These are phyloP conservation scores for Veloboletus limbatus DNA, from an alignment of 1,284 basidiomycete species.

Conservation along the genomic window DNA sequence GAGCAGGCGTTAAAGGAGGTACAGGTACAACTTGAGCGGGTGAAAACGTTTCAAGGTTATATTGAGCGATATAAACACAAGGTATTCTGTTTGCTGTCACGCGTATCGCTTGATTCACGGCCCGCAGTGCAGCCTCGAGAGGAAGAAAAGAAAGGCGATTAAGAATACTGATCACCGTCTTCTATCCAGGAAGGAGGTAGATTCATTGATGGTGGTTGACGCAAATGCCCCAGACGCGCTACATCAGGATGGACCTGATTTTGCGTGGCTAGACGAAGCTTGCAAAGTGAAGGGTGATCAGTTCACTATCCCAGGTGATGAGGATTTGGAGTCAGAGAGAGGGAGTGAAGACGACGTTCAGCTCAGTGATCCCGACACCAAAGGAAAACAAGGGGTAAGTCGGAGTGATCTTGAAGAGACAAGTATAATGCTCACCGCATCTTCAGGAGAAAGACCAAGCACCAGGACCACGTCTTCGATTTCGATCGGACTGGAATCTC, in stretches of 20 bases:
- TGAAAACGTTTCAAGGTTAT: slow-evolving; percentile 22
- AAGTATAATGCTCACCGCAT: slow-evolving; percentile 1
- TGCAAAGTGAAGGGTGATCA: slow-evolving; percentile 29
- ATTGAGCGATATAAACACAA: slow-evolving; percentile 20
- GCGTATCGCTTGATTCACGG: slow-evolving; percentile 2
- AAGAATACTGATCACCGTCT: slow-evolving; percentile 10
- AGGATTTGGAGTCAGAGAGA: slow-evolving; percentile 11
- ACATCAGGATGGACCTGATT: slow-evolving; percentile 12
- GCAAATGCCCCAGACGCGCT: slow-evolving; percentile 26
- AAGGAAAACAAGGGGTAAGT: slow-evolving; percentile 15
- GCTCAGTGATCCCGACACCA: not conserved
- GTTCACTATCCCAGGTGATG: slow-evolving; percentile 18
- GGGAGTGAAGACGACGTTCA: slow-evolving; percentile 22
- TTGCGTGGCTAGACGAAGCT: slow-evolving; percentile 31
- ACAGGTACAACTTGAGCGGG: slow-evolving; percentile 18
- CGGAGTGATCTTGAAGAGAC: not conserved
- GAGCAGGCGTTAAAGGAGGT: slow-evolving; percentile 19
- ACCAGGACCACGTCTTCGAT: slow-evolving; percentile 12
- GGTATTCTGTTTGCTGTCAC: slow-evolving; percentile 2
- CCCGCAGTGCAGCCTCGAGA: slow-evolving; percentile 24
- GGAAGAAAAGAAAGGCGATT: slow-evolving; percentile 30
- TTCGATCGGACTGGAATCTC: slow-evolving; percentile 28
- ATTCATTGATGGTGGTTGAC: slow-evolving; percentile 31
- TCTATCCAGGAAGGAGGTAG: slow-evolving; percentile 22
- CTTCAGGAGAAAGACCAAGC: too few relatives aligned